Base-by-base conservation (phyloP, 1,284 basidiomycete species). In the Ustilago xerochloae region DNA sequence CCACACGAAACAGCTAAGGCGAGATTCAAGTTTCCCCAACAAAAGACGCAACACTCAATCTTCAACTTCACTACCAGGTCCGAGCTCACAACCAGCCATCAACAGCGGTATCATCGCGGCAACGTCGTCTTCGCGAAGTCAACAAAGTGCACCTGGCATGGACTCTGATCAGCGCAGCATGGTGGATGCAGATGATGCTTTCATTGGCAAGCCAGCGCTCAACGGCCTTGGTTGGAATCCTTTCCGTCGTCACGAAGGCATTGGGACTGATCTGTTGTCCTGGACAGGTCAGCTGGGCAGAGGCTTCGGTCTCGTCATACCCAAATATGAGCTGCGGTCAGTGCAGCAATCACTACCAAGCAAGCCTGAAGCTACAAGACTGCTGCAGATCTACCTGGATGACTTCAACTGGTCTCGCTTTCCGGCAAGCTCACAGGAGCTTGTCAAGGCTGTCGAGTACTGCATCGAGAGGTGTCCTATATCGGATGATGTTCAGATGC, bases 171-270 rank as follows among this genome's bases (percentile, higher is more conserved):
- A 71, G 33, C 61, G 68, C 52, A 71, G 68, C 63, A 71, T 71
- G 43, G 68, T 71, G 33, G 68, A 71, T 48, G 68, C 68, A n/a
- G 68, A 71, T 38, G 63, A 71, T 38, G 68, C 68, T n/a, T 71
- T 71, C 47, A 71, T 71, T 24, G 68, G 68, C 41, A 63, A 64
- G 33, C 68, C 68, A 20, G 68, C 68, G 6, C 63, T 71, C 39
- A 71, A 71, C 18, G 68, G 68, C 2, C 63, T 71, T 3, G 68
- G 68, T 12, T 71, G 68, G 68, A 71, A 71, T 28, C 68, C 68
- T 0, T 71, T 71, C 20, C 68, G 68, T 29, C 68, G 68, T 36
- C 68, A 71, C 35, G 68, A 71, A 20, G 63, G 68, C 0, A 52
- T 66, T 4, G 63, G 68, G 36, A 71, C 68, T 35, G 68, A 71